phyloP scores from a whole-genome alignment of 805 yeast species.

The Blastobotrys chiropterorum region DNA sequence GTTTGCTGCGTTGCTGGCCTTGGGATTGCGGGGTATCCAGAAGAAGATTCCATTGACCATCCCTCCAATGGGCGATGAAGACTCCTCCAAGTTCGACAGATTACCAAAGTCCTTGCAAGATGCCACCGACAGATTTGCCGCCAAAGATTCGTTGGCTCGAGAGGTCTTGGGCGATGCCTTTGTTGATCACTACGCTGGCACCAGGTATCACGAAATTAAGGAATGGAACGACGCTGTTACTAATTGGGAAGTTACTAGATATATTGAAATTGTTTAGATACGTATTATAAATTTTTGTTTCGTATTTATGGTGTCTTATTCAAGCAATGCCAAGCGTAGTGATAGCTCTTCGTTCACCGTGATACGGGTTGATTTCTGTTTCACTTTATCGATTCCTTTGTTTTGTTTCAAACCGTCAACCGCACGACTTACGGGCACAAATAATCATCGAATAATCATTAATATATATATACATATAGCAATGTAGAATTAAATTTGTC shows the following conservation, averaged over 20 bases:
- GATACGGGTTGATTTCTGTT: too few relatives aligned
- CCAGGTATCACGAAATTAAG: slow-evolving; percentile 26
- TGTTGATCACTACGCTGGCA: slow-evolving; percentile 31
- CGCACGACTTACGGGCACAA: too few relatives aligned
- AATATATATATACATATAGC: slow-evolving; percentile 1
- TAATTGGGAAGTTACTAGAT: slow-evolving; percentile 31
- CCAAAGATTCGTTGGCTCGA: slow-evolving; percentile 25
- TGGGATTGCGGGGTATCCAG: slow-evolving; percentile 28
- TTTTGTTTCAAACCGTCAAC: too few relatives aligned
- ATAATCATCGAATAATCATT: background rate
- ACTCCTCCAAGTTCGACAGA: slow-evolving; percentile 17
- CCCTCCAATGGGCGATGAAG: slow-evolving; percentile 28
- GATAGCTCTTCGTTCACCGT: too few relatives aligned
- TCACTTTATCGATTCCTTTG: too few relatives aligned
- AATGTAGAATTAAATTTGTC: background rate
- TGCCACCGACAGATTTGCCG: slow-evolving; percentile 25
- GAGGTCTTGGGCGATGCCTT: slow-evolving; percentile 34
- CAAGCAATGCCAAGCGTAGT: too few relatives aligned
- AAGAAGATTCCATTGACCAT: slow-evolving; percentile 20
- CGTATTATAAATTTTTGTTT: too few relatives aligned
- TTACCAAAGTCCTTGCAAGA: slow-evolving; percentile 25
- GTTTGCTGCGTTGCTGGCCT: slow-evolving; percentile 29
- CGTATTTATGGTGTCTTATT: too few relatives aligned
- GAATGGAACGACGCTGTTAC: slow-evolving; percentile 30
- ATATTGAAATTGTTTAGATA: slow-evolving; percentile 27